These are phyloP conservation scores for Phyllosticta paracitricarpa DNA, from an alignment of 2,329 filamentous ascomycete genomes.

Conservation along the genomic window DNA sequence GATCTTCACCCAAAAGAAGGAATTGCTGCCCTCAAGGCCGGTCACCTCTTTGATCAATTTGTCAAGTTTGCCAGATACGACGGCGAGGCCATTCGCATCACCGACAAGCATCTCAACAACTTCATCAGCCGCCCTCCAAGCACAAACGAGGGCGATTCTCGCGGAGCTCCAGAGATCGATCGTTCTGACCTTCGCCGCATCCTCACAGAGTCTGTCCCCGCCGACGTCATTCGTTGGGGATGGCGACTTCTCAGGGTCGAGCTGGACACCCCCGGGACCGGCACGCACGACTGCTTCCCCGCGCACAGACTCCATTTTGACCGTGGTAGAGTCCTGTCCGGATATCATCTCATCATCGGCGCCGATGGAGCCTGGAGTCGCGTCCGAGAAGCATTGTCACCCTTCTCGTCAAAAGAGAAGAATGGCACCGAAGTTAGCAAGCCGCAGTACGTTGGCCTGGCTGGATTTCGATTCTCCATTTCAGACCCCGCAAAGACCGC, in stretches of 20 bases:
- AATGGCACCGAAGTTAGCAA: constrained; percentile 10
- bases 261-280: constrained; percentile 9
- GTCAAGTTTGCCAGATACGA: constrained; percentile 29
- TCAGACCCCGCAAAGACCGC: constrained; percentile 16
- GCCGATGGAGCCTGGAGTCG: constrained; percentile 36
- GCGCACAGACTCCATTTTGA: constrained; percentile 18
- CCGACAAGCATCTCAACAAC: constrained; percentile 28
- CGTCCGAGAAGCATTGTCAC: constrained; percentile 23
- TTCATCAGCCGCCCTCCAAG: neutral
- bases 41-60: constrained; percentile 25
- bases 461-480: constrained; percentile 23
- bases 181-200: constrained; percentile 17
- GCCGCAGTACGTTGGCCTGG: constrained; percentile 29
- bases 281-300: neutral
- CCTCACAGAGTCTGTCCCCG: constrained; percentile 18
- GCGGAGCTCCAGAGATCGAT: constrained; percentile 17
- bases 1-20: constrained; percentile 27
- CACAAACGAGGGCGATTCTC: neutral
- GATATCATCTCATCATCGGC: constrained; percentile 35
- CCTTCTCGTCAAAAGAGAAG: neutral
- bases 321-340: constrained; percentile 17
- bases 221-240: constrained; percentile 18
- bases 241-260: constrained; percentile 12
- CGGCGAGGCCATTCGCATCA: constrained; percentile 32
- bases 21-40: constrained; percentile 22